Base-by-base conservation (phyloP, 1,139 yeast species). In the Debaryomycetaceae sp. region DNA sequence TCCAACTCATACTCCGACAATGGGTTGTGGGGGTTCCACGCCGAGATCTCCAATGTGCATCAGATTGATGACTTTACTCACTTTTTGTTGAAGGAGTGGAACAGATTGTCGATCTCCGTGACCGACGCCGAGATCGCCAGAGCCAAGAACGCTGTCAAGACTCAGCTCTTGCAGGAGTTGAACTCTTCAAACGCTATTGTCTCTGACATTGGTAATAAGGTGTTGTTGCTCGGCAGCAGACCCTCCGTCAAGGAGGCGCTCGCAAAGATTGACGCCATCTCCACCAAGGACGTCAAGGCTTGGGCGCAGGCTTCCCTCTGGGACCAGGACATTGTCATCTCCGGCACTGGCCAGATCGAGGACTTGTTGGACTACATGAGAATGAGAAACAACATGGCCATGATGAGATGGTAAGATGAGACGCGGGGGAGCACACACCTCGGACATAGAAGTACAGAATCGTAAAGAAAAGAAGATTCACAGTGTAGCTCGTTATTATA, bases 271-370 rank as follows among this genome's bases (percentile, higher is more conserved):
- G 89, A 83, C 51, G 67, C 76, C 35, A 72, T 83, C 46, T 57
- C 78, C 39, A 70, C 74, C 43, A 61, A 65, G 45, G 77, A 76
- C 46, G 66, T 83, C 44, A 75, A 72, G 58, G 65, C 71, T 34
- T 83, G 91, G 91, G 91, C 91, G 46, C 71, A 73, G 53, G 70
- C 69, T 44, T 67, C 75, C 60, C 70, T 83, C 56, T 83, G 86
- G 85, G 93, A 83, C 63, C 83, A 78, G 69, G 94, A 83, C 59
- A 69, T 83, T 52, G 93, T 83, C 48, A 66, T 83, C 51, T 72
- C 89, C 37, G 91, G 83, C 61, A 75, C 84, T 43, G 94, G 94
- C 60, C 83, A 78, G 66, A 82, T 80, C 64, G 94, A 83, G 71
- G 85, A 69, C 46, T 70, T 83, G 61, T 66, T 83, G 55, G 94